These are phyloP conservation scores for Mucor circinelloides DNA, from an alignment of 371 early-diverging fungal species.

Conservation along the genomic window DNA sequence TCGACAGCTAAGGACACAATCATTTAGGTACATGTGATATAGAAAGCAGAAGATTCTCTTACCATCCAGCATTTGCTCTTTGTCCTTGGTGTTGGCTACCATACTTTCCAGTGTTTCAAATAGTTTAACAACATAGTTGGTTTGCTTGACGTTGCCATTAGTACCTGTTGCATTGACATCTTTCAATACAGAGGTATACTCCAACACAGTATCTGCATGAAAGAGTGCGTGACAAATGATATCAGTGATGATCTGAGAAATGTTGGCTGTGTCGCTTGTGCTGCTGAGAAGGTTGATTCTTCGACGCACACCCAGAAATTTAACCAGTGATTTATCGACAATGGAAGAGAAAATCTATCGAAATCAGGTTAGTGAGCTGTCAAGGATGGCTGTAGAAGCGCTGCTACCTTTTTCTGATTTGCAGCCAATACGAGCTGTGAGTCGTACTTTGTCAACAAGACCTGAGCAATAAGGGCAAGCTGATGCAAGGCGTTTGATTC, in stretches of 20 bases:
- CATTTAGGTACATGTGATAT: neutral
- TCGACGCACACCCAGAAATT: conserved; percentile 27
- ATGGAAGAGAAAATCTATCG: conserved; percentile 36
- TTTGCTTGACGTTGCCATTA: conserved; percentile 14
- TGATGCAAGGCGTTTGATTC: conserved; percentile 12
- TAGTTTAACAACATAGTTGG: conserved; percentile 37
- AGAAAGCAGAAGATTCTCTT: neutral
- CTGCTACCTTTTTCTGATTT: conserved; percentile 45
- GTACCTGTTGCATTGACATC: conserved; percentile 3
- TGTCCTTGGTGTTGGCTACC: conserved; percentile 13
- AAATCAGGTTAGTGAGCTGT: neutral
- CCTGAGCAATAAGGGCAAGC: conserved; percentile 14
- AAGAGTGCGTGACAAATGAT: conserved; percentile 37
- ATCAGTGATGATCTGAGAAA: conserved; percentile 19
- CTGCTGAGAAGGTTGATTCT: conserved; percentile 3
- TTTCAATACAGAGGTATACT: conserved; percentile 42
- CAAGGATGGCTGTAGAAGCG: neutral
- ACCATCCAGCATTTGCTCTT: conserved; percentile 31
- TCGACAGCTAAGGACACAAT: conserved; percentile 22
- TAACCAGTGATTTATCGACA: conserved; percentile 29
- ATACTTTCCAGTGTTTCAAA: conserved; percentile 39
- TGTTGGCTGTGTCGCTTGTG: neutral
- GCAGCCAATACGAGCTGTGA: conserved; percentile 36
- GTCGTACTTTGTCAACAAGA: conserved; percentile 28
- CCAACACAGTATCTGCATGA: conserved; percentile 45